phyloP scores from a whole-genome alignment of 176 grass and related monocot species.

The Raddia distichophylla region DNA sequence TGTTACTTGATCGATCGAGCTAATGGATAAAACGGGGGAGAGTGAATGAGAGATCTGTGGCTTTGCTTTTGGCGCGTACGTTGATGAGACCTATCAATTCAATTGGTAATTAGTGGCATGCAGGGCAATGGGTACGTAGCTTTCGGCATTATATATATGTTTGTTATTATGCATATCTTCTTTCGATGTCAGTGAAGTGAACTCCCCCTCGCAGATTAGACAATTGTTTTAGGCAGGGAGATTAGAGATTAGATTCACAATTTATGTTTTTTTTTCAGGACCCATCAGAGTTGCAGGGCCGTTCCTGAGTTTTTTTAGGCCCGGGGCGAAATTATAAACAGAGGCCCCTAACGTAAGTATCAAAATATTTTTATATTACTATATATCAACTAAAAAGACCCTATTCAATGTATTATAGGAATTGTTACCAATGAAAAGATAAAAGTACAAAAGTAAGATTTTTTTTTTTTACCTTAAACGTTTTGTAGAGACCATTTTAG shows the following conservation, averaged over 20 bases:
- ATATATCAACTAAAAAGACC: too few species aligned
- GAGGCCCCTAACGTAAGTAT: too few species aligned
- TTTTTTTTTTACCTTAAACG: too few species aligned
- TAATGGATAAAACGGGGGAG: constrained; percentile 22
- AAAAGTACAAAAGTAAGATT: too few species aligned
- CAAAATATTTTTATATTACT: too few species aligned
- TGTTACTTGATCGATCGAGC: neutral
- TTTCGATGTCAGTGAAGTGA: constrained; percentile 20
- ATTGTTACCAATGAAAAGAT: too few species aligned
- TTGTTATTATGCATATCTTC: neutral
- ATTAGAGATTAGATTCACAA: neutral
- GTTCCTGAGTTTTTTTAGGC: too few species aligned
- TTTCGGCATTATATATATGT: constrained; percentile 31
- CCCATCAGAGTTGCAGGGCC: neutral
- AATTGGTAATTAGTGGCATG: constrained; percentile 31
- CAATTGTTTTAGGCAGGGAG: too few species aligned
- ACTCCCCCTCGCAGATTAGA: neutral
- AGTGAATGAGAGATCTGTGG: neutral
- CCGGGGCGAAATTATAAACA: too few species aligned
- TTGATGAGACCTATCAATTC: constrained; percentile 27
- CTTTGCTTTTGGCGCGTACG: constrained; percentile 15
- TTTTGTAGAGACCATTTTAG: too few species aligned
- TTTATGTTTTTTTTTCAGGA: neutral
- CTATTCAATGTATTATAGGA: too few species aligned
- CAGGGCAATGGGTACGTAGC: constrained; percentile 17